These are phyloP conservation scores for Cylindrodendrum hubeiense DNA, from an alignment of 2,329 filamentous ascomycete genomes.

Conservation along the genomic window DNA sequence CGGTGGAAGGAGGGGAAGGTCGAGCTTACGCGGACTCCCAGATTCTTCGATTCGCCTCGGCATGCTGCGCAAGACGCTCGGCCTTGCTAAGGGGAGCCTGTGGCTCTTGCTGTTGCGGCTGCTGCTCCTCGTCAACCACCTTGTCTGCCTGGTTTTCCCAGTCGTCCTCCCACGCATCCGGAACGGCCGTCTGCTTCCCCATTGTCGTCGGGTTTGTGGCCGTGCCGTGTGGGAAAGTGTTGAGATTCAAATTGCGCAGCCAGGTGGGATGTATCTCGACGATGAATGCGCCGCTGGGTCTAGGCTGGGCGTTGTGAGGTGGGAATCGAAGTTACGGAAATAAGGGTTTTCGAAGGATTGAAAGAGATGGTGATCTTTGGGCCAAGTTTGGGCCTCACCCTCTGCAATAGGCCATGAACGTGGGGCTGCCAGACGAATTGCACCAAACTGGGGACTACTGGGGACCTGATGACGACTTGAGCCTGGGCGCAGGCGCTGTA, in stretches of 20 bases:
- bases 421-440: slow-evolving; percentile 12
- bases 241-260: slow-evolving; percentile 1
- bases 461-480: slow-evolving; percentile 5
- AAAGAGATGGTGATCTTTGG: slow-evolving; percentile 29
- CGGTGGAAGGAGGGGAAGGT: not conserved
- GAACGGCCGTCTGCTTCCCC: slow-evolving; percentile 62
- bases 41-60: slow-evolving; percentile 84
- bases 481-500: not conserved
- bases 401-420: not conserved
- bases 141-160: slow-evolving; percentile 85
- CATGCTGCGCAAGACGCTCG: slow-evolving; percentile 83
- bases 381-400: slow-evolving; percentile 20
- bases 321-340: slow-evolving; percentile 5
- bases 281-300: slow-evolving; percentile 6
- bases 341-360: slow-evolving; percentile 21
- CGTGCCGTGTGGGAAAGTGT: not conserved
- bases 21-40: slow-evolving; percentile 86
- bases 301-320: not conserved
- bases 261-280: not conserved
- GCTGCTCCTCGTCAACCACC: slow-evolving; percentile 50
- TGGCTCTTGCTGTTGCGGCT: slow-evolving; percentile 47
- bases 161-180: slow-evolving; percentile 91
- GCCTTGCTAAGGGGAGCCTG: slow-evolving; percentile 72
- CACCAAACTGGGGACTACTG: slow-evolving; percentile 14
- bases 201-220: slow-evolving; percentile 49